These are phyloP conservation scores for Vitis rotundifolia DNA, from an alignment of 164 flowering plant species.

Conservation along the genomic window DNA sequence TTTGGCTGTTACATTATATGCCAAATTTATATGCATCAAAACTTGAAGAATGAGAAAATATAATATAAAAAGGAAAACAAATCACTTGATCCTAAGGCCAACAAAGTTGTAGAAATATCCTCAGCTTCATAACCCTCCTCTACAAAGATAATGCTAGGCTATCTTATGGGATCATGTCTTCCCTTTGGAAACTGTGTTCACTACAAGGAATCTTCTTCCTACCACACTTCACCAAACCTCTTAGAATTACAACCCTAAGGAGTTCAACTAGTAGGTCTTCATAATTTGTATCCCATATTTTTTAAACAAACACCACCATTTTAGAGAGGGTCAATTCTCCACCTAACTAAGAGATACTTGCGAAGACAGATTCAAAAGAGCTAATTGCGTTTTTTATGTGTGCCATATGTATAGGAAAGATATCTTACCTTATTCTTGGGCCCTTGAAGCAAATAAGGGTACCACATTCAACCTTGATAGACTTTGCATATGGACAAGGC, in stretches of 20 bases:
- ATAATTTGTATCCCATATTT: slow-evolving; percentile 70
- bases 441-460: slow-evolving; percentile 76
- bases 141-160: slow-evolving; percentile 35
- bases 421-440: slow-evolving; percentile 62
- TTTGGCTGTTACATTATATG: not conserved
- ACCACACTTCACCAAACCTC: slow-evolving; percentile 47
- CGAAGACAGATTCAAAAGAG: not conserved
- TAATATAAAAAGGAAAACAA: not conserved
- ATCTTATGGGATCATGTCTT: slow-evolving; percentile 53
- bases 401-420: not conserved
- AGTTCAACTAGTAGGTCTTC: slow-evolving; percentile 64
- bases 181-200: slow-evolving; percentile 45
- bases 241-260: slow-evolving; percentile 62
- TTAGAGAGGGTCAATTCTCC: slow-evolving; percentile 72
- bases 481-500: slow-evolving; percentile 57
- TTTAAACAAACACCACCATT: slow-evolving; percentile 61
- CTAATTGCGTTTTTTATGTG: not conserved
- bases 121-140: slow-evolving; percentile 32
- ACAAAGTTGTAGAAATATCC: slow-evolving; percentile 47
- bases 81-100: slow-evolving; percentile 35
- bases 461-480: slow-evolving; percentile 65
- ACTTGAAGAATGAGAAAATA: not conserved
- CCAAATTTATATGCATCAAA: not conserved
- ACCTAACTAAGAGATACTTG: slow-evolving; percentile 69
- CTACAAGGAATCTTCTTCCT: slow-evolving; percentile 50